Conservation (phyloP, 345 rosid genomes). For the Lepidium aucheri region DNA sequence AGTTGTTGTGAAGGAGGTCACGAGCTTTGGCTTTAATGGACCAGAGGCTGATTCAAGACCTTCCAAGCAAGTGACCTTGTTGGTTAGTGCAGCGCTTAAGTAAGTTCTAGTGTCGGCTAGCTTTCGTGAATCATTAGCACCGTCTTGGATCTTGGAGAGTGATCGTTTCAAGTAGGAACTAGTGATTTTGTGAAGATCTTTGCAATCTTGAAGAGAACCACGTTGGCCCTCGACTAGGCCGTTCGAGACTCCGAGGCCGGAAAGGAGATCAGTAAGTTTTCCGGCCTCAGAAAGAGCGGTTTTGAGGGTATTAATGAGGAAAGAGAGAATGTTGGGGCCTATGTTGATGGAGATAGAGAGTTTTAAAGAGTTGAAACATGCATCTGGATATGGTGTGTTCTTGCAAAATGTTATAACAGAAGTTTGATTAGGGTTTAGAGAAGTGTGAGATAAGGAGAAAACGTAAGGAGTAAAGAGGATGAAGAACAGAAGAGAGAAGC, state of each 20-base stretch:
- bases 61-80: conserved; percentile 85
- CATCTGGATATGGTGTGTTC: conserved; percentile 57
- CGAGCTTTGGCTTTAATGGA: conserved; percentile 40
- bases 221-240: conserved; percentile 53
- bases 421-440: conserved; percentile 26
- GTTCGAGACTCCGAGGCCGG: conserved; percentile 17
- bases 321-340: conserved; percentile 46
- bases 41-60: conserved; percentile 74
- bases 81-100: conserved; percentile 71
- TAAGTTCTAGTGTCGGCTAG: conserved; percentile 55
- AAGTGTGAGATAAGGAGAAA: conserved; percentile 24
- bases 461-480: conserved; percentile 23
- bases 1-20: conserved; percentile 37
- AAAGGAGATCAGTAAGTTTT: conserved; percentile 48
- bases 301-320: conserved; percentile 56
- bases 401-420: conserved; percentile 43
- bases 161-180: conserved; percentile 39
- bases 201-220: conserved; percentile 74
- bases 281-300: conserved; percentile 54
- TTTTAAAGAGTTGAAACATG: conserved; percentile 53
- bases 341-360: conserved; percentile 68
- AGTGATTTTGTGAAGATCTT: conserved; percentile 74
- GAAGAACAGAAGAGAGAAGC: conserved; percentile 24
- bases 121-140: conserved; percentile 21
- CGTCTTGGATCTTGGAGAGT: conserved; percentile 33